These are phyloP conservation scores for Yarrowia sp. DNA, from an alignment of 805 yeast genomes.

Conservation along the genomic window DNA sequence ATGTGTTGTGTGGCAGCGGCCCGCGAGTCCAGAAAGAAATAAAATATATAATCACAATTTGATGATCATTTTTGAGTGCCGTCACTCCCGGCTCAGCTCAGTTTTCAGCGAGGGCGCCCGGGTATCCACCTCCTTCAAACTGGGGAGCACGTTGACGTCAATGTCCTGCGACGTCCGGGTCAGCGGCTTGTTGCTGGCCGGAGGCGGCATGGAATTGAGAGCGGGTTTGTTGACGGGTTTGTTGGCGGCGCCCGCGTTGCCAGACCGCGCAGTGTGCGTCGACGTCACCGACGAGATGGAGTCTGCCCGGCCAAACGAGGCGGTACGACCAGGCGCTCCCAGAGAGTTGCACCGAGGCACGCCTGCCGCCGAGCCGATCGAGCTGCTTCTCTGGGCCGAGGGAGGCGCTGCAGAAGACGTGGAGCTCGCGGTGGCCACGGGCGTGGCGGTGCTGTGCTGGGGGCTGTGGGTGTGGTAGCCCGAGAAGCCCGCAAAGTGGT, in stretches of 20 bases:
- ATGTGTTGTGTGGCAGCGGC: background rate
- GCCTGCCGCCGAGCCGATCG: constrained; percentile 14
- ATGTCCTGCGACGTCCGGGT: constrained; percentile 25
- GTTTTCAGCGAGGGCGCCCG: constrained; percentile 10
- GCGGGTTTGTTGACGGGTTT: background rate
- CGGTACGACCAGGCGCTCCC: constrained; percentile 20
- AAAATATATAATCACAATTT: constrained; percentile 9
- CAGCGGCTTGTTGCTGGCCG: constrained; percentile 24
- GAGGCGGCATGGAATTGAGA: constrained; percentile 17
- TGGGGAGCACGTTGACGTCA: constrained; percentile 19
- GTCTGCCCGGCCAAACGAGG: constrained; percentile 19
- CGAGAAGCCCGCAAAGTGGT: constrained; percentile 25
- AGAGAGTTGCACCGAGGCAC: constrained; percentile 25
- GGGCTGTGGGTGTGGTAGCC: constrained; percentile 19
- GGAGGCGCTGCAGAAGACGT: background rate
- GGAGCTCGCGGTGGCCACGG: background rate
- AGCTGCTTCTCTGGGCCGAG: constrained; percentile 13
- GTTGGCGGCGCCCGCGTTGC: background rate
- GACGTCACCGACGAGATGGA: constrained; percentile 21
- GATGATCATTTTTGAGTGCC: background rate
- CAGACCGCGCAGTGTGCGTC: constrained; percentile 9
- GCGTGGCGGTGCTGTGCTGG: constrained; percentile 15
- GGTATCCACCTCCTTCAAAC: constrained; percentile 20
- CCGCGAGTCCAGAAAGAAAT: constrained; percentile 14
- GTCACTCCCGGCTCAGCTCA: constrained; percentile 11